Evolutionary conservation across 164 flowering plant genomes (phyloP).

Genomic region (Umbellularia californica): DNA sequence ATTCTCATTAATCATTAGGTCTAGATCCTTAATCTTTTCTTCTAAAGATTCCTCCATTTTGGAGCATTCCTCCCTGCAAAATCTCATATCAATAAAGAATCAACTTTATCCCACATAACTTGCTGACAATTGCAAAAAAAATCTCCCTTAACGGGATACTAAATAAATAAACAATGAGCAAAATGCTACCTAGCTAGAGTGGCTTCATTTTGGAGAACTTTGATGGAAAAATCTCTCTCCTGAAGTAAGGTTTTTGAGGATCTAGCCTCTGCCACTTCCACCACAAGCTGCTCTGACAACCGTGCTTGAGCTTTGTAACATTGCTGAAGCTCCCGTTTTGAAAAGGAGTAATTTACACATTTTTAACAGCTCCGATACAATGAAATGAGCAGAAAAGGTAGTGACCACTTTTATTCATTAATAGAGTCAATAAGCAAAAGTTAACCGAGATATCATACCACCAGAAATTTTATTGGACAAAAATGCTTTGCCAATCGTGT

Average conservation of each 20-base stretch:
- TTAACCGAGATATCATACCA: background rate
- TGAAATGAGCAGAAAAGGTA: background rate
- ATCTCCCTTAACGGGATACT: background rate
- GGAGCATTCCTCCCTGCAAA: conserved; percentile 68
- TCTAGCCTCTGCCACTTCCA: conserved; percentile 90
- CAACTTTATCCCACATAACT: background rate
- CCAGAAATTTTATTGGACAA: background rate
- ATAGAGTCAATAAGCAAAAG: background rate
- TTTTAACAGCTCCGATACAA: background rate
- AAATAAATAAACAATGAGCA: background rate
- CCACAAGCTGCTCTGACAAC: conserved; percentile 90
- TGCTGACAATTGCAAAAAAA: background rate
- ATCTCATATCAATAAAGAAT: conserved; percentile 6
- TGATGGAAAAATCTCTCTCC: conserved; percentile 59
- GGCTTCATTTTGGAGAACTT: conserved; percentile 50
- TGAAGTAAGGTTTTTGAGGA: conserved; percentile 55
- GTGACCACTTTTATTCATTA: background rate
- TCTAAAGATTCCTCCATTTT: conserved; percentile 50
- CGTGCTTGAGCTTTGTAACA: conserved; percentile 96
- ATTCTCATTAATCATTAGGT: conserved; percentile 66
- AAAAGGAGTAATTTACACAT: background rate
- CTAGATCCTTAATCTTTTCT: conserved; percentile 68
- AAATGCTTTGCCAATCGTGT: background rate
- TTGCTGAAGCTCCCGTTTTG: conserved; percentile 73
- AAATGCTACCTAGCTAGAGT: conserved; percentile 47